phyloP scores from a whole-genome alignment of 2,329 filamentous ascomycete species.

The Hypoxylon sp. region DNA sequence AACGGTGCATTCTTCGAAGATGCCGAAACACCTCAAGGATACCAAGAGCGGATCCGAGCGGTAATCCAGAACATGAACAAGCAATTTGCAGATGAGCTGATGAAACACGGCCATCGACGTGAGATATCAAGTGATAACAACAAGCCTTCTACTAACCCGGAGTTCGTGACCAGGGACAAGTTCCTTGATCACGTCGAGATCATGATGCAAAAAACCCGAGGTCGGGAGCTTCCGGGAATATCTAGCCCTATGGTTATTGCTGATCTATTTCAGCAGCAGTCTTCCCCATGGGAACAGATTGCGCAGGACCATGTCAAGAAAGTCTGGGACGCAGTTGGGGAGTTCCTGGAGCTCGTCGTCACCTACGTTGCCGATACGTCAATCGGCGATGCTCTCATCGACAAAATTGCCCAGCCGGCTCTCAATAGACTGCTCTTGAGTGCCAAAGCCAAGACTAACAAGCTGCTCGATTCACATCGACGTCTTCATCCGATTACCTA shows the following conservation, averaged over 20 bases:
- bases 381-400: constrained; percentile 55
- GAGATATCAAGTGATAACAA: constrained; percentile 32
- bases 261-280: constrained; percentile 72
- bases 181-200: constrained; percentile 57
- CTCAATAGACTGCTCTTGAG: constrained; percentile 54
- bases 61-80: constrained; percentile 64
- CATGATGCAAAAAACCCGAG: constrained; percentile 58
- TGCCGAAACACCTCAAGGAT: constrained; percentile 49
- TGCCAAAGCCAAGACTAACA: constrained; percentile 57
- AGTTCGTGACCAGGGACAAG: constrained; percentile 50
- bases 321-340: constrained; percentile 58
- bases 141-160: not conserved
- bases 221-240: constrained; percentile 69
- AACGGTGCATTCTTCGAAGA: constrained; percentile 63
- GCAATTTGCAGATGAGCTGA: constrained; percentile 61
- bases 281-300: constrained; percentile 63
- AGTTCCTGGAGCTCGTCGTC: constrained; percentile 63
- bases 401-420: constrained; percentile 56
- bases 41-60: constrained; percentile 63
- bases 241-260: constrained; percentile 71
- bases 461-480: constrained; percentile 62
- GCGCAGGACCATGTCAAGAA: constrained; percentile 62
- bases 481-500: constrained; percentile 66
- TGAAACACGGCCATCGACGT: constrained; percentile 56
- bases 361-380: constrained; percentile 55